Evolutionary conservation across 768 basidiomycete genomes (phyloP), one percentile per base, ranked within the genome.

Genomic region (Tulasnella sp.): DNA sequence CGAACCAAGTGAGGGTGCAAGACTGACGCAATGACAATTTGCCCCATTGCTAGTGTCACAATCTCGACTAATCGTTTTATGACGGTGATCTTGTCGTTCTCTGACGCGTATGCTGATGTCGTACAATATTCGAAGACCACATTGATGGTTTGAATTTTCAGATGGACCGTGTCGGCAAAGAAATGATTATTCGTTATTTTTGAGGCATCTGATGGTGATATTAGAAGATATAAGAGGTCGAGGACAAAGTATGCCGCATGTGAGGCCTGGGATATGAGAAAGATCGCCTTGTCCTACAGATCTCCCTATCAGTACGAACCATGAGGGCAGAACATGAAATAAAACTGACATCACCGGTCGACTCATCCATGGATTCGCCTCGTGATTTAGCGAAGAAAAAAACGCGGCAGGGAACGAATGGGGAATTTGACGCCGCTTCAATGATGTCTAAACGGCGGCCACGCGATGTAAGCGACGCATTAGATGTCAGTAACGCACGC

Each of bases 1-100:
- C 63, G 21, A 65, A 68, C 38, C 75, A 64, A 61, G 76, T 76
- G 13, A 69, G 68, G 27, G 69, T 71, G 45, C 71, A 69, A 42
- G 69, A 19, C 38, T 2, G 50, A 17, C 19, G 21, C 10, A 41
- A 21, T 34, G 9, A 54, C 21, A 1, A 30, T 11, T 3, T n/a
- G n/a, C 5, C 15, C 17, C 4, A 3, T 5, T 21, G 51, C 19
- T 19, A 30, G 29, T 2, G 51, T 32, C 8, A 55, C 15, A 29
- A 34, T 43, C 3, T 21, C 19, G 27, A 61, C 34, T 19, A 61
- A 23, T 19, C 32, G 30, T 9, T 58, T 51, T 15, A 61, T 29
- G 4, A 52, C 23, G 11, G 23, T 15, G 19, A 51, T 32, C 21
- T 47, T 29, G 26, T 26, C 5, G 9, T 26, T 19, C n/a, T 29